These are phyloP conservation scores for Cucumis melo DNA, from an alignment of 306 rosid genomes.

Conservation along the genomic window DNA sequence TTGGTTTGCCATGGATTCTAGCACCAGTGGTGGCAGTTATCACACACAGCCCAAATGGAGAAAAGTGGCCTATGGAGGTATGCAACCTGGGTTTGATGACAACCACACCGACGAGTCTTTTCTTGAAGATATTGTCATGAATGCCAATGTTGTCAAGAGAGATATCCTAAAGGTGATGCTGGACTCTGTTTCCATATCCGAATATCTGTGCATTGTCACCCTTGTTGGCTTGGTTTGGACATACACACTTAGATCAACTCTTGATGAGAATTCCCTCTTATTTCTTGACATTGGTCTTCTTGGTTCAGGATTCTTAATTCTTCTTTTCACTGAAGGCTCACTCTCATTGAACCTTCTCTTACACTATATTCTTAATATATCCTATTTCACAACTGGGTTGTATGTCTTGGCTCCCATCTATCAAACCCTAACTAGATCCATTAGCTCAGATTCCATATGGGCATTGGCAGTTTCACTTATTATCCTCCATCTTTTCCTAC, in stretches of 20 bases:
- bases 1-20: slow-evolving; percentile 24
- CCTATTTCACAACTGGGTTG: slow-evolving; percentile 57
- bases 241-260: slow-evolving; percentile 52
- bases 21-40: slow-evolving; percentile 15
- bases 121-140: slow-evolving; percentile 85
- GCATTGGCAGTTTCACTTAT: slow-evolving; percentile 55
- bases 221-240: slow-evolving; percentile 83
- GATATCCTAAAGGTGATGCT: slow-evolving; percentile 75
- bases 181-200: slow-evolving; percentile 75
- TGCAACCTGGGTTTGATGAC: slow-evolving; percentile 87
- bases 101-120: slow-evolving; percentile 74
- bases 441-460: slow-evolving; percentile 87
- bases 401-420: slow-evolving; percentile 82
- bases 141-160: slow-evolving; percentile 77
- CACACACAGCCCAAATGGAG: slow-evolving; percentile 45
- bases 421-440: slow-evolving; percentile 83
- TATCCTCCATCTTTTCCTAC: slow-evolving; percentile 73
- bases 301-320: slow-evolving; percentile 54
- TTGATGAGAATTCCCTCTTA: slow-evolving; percentile 58
- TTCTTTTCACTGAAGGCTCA: slow-evolving; percentile 71
- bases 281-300: slow-evolving; percentile 60
- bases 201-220: slow-evolving; percentile 72
- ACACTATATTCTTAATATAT: slow-evolving; percentile 55
- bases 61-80: slow-evolving; percentile 92
- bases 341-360: slow-evolving; percentile 52